Evolutionary conservation across 805 yeast species (phyloP), one percentile per base, ranked within the genome.

Genomic region (Yarrowia keelungensis): DNA sequence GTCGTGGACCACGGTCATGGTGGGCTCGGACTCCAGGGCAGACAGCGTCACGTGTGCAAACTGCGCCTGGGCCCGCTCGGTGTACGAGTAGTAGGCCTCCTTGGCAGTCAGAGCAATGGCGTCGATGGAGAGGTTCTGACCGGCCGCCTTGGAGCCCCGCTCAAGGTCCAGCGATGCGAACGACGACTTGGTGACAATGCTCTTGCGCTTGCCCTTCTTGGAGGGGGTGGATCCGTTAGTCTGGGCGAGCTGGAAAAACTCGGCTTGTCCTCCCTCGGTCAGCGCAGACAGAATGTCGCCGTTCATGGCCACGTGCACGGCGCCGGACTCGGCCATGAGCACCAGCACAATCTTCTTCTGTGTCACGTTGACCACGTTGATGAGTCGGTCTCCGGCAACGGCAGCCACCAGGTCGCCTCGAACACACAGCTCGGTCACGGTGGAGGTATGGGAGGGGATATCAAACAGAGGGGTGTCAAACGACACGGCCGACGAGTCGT

Each of bases 311-410:
- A 89, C 75, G 8, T 79, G 77, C 1, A 76, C 69, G 14, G 91
- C 86, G 62, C 89, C 85, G 15, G 91, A 81, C 71, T 89, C 89
- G 3, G 93, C 82, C 15, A 90, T 92, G 69, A 91, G 84, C 2
- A 92, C 90, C 9, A 82, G 77, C 32, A 79, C 78, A 2, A 88
- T 81, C 68, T 76, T 76, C 3, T 85, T 75, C 38, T 78, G 75
- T n/a, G 80, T 75, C 2, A 86, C 68, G 11, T 89, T 84, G 75
- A 89, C 88, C 45, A 90, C 80, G 76, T 91, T 91, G 72, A 92
- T 83, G 76, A 91, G 92, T 72, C 98, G 84, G 77, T 93, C 98
- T 70, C 88, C 88, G 43, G 81, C 81, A 1, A 97, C 96, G 65
- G 89, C 84, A 1, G 95, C 88, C 51, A 90, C 77, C 73, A 92